These are phyloP conservation scores for Phytophthora palmivora DNA, from an alignment of 352 stramenopile species.

Conservation along the genomic window DNA sequence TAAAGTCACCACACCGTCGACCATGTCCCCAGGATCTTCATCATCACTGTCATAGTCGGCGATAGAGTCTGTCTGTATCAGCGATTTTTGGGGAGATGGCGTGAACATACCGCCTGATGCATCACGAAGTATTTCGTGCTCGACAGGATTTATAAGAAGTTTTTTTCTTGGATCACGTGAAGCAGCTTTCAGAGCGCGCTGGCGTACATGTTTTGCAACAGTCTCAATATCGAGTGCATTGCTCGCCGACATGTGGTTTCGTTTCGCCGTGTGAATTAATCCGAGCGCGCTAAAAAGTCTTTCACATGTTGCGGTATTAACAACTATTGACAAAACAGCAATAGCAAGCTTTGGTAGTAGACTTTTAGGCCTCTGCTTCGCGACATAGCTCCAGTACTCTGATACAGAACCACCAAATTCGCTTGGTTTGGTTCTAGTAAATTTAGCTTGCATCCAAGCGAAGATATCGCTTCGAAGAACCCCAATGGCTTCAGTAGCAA, in stretches of 20 bases:
- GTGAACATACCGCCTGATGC: no score
- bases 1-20: no score
- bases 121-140: no score
- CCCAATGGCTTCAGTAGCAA: background rate
- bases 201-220: background rate
- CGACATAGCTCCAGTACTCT: background rate
- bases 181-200: background rate
- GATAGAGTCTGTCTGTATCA: no score
- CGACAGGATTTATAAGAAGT: no score
- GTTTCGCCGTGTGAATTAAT: background rate
- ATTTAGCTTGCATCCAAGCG: background rate
- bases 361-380: background rate
- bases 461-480: background rate
- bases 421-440: background rate
- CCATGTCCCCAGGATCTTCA: no score
- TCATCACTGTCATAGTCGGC: no score
- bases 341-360: background rate
- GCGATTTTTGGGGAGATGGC: no score
- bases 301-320: slow-evolving; percentile 2
- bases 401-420: background rate
- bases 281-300: background rate
- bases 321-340: background rate
- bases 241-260: background rate
- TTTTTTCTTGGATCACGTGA: no score
- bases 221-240: slow-evolving; percentile 1